Evolutionary conservation across 208 protist genomes (phyloP).

Genomic region (Leishmania aethiopica): DNA sequence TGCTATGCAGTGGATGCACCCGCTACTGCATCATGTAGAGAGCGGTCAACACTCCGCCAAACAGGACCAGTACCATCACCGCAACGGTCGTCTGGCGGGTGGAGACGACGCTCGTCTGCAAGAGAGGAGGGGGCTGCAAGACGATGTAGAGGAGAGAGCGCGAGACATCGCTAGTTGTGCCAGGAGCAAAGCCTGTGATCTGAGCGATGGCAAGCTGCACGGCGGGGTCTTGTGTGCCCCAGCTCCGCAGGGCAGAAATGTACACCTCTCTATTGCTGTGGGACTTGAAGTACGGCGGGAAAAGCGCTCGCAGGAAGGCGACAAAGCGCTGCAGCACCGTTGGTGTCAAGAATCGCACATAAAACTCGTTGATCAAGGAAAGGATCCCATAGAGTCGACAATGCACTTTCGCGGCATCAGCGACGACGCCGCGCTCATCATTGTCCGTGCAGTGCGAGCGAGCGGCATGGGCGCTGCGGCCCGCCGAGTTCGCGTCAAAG

Average conservation of each 20-base stretch:
- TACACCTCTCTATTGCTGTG: slow-evolving; percentile 17
- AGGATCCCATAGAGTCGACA: slow-evolving; percentile 38
- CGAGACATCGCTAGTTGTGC: slow-evolving; percentile 39
- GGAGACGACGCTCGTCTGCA: slow-evolving; percentile 31
- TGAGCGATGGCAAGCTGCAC: slow-evolving; percentile 45
- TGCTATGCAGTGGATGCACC: no score
- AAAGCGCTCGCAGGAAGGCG: slow-evolving; percentile 9
- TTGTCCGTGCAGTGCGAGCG: slow-evolving; percentile 25
- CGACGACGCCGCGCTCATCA: slow-evolving; percentile 20
- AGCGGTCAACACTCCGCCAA: slow-evolving; percentile 14
- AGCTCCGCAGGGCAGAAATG: slow-evolving; percentile 31
- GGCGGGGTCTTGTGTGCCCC: slow-evolving; percentile 50
- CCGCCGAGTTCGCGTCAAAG: slow-evolving; percentile 7
- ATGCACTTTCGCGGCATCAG: slow-evolving; percentile 36
- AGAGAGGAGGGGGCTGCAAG: slow-evolving; percentile 42
- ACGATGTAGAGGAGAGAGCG: slow-evolving; percentile 42
- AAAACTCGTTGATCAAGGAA: slow-evolving; percentile 34
- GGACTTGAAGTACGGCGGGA: slow-evolving; percentile 12
- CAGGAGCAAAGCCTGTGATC: slow-evolving; percentile 40
- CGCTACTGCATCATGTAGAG: slow-evolving; percentile 24
- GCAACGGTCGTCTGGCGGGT: slow-evolving; percentile 21
- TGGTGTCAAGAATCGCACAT: slow-evolving; percentile 32
- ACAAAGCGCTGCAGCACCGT: slow-evolving; percentile 14
- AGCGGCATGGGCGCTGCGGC: not conserved
- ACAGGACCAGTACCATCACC: slow-evolving; percentile 24